Evolutionary conservation across 257 asterid genomes (phyloP).

Genomic region (Plantago major): DNA sequence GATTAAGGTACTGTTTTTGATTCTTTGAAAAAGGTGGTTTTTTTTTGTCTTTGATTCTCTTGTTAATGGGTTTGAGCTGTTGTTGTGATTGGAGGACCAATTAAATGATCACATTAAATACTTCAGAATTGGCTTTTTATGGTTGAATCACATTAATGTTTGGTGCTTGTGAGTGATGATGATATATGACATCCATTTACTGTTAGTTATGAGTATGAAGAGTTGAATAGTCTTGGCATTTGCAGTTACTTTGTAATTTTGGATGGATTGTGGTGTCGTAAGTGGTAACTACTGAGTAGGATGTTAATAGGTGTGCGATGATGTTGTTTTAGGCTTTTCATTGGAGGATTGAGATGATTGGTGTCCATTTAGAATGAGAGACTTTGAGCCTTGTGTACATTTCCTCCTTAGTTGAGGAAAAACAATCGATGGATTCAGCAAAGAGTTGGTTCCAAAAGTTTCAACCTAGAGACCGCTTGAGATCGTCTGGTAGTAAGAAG

Average conservation of each 20-base stretch:
- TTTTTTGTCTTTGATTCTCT: background rate
- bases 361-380: constrained; percentile 34
- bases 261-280: background rate
- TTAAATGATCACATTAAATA: background rate
- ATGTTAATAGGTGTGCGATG: constrained; percentile 5
- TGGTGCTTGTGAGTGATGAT: background rate
- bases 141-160: constrained; percentile 10
- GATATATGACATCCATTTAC: too few relatives aligned
- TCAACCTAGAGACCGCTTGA: constrained; percentile 72
- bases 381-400: constrained; percentile 17
- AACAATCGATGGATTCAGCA: constrained; percentile 69
- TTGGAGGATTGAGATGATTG: constrained; percentile 31
- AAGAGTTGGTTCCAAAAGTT: constrained; percentile 83
- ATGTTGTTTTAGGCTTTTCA: constrained; percentile 26
- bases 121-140: constrained; percentile 3
- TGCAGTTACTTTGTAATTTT: background rate
- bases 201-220: background rate
- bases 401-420: constrained; percentile 37
- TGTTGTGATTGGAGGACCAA: background rate
- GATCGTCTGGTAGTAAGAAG: constrained; percentile 57
- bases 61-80: background rate
- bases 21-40: background rate
- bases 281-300: background rate
- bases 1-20: constrained; percentile 17
- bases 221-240: background rate